These are phyloP conservation scores for Phytophthora rubi DNA, from an alignment of 352 stramenopile species.

Conservation along the genomic window DNA sequence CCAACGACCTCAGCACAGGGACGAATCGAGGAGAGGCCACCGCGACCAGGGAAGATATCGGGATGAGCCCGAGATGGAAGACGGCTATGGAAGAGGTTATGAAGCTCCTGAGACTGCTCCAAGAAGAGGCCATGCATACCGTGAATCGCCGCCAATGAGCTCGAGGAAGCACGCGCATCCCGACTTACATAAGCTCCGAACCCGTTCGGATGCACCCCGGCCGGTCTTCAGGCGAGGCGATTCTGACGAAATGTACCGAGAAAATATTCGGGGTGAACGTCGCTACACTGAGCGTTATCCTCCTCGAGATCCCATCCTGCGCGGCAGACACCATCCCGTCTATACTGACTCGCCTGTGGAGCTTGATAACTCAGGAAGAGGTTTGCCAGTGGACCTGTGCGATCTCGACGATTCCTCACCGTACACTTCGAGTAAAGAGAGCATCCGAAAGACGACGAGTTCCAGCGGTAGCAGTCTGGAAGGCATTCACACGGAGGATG, in stretches of 20 bases:
- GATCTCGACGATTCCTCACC: constrained; percentile 24
- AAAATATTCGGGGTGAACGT: constrained; percentile 7
- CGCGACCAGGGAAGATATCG: constrained; percentile 12
- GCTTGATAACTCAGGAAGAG: constrained; percentile 24
- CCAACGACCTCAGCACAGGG: constrained; percentile 9
- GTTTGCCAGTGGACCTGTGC: constrained; percentile 20
- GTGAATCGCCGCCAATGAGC: constrained; percentile 9
- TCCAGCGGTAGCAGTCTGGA: constrained; percentile 42
- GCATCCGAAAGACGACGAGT: constrained; percentile 42
- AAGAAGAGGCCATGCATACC: constrained; percentile 23
- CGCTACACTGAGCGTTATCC: constrained; percentile 9
- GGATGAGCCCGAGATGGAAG: constrained; percentile 10
- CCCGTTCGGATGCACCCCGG: constrained; percentile 13
- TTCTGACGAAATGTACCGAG: constrained; percentile 16
- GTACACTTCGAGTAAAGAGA: constrained; percentile 39
- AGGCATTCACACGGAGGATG: constrained; percentile 8
- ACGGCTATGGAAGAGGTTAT: constrained; percentile 9
- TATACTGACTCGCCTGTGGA: constrained; percentile 26
- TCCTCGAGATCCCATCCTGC: constrained; percentile 7
- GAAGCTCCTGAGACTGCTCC: constrained; percentile 8
- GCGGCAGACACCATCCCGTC: constrained; percentile 6
- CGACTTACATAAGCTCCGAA: constrained; percentile 23
- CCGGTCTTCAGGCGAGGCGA: constrained; percentile 24
- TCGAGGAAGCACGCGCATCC: constrained; percentile 8
- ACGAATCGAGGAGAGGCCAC: constrained; percentile 19